Evolutionary conservation across 352 stramenopile genomes (phyloP).

Genomic region (Saprolegnia parasitica): DNA sequence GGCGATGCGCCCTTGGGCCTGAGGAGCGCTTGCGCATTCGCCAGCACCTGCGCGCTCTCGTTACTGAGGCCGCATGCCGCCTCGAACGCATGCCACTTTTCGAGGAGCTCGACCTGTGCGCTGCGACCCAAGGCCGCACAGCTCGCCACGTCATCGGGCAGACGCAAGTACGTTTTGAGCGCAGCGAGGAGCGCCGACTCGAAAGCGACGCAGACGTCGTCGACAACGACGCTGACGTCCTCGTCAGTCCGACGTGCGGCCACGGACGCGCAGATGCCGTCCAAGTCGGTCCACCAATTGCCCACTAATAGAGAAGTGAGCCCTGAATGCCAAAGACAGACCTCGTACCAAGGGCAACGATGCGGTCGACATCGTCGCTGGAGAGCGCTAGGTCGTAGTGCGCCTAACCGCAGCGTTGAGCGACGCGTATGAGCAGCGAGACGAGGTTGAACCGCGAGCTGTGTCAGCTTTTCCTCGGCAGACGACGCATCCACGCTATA

Average conservation of each 20-base stretch:
- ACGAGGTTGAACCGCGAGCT: too few species aligned
- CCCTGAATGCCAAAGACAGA: too few species aligned
- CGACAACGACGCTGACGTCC: not conserved
- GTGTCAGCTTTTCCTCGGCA: too few species aligned
- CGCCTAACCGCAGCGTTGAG: not conserved
- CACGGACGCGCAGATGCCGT: constrained; percentile 1
- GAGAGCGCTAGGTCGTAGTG: too few species aligned
- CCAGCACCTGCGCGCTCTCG: constrained; percentile 15
- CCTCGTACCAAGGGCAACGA: not conserved
- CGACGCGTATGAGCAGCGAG: too few species aligned
- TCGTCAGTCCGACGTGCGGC: not conserved
- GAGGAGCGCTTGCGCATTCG: constrained; percentile 19
- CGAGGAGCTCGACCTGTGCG: not conserved
- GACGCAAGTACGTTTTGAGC: constrained; percentile 7
- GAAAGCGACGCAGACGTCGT: constrained; percentile 2
- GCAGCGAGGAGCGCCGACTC: not conserved
- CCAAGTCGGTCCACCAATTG: constrained; percentile 24
- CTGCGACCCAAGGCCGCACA: not conserved
- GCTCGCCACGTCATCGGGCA: not conserved
- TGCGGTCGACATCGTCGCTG: not conserved
- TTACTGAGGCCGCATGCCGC: constrained; percentile 10
- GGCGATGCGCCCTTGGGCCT: not conserved
- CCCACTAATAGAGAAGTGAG: constrained; percentile 20
- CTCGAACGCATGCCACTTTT: constrained; percentile 21
- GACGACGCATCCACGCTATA: too few species aligned